phyloP scores from a whole-genome alignment of 305 asterid species.

The Fraxinus sp. region DNA sequence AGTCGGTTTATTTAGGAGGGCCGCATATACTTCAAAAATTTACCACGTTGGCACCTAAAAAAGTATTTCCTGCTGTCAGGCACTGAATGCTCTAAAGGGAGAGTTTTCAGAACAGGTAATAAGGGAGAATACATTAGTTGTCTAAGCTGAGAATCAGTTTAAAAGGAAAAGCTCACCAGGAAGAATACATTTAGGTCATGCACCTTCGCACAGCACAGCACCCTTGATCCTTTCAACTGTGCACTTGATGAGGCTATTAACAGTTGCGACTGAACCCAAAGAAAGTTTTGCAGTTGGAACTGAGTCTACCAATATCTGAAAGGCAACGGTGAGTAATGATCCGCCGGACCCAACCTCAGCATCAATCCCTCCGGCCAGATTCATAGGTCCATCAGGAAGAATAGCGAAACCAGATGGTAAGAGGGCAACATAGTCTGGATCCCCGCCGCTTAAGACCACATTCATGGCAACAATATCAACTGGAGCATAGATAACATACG shows the following conservation, averaged over 20 bases:
- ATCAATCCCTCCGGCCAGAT: slow-evolving; percentile 25
- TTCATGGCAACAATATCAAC: slow-evolving; percentile 89
- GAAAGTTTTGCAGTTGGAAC: slow-evolving; percentile 92
- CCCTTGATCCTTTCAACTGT: slow-evolving; percentile 90
- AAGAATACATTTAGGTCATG: slow-evolving; percentile 34
- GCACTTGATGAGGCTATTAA: slow-evolving; percentile 89
- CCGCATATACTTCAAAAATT: background rate
- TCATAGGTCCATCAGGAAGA: slow-evolving; percentile 68
- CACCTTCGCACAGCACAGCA: slow-evolving; percentile 58
- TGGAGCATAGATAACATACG: slow-evolving; percentile 87
- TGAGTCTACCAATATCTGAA: slow-evolving; percentile 84
- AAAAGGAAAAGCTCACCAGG: background rate
- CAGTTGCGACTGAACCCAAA: slow-evolving; percentile 88
- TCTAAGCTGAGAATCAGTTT: background rate
- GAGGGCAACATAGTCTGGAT: slow-evolving; percentile 92
- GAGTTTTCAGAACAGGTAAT: background rate
- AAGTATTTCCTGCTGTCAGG: background rate
- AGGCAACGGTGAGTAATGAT: slow-evolving; percentile 88
- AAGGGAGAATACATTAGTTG: background rate
- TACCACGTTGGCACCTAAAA: background rate
- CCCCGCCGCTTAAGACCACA: slow-evolving; percentile 85
- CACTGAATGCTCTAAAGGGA: background rate
- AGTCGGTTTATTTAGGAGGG: background rate
- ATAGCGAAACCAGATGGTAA: slow-evolving; percentile 92
- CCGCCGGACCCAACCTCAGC: slow-evolving; percentile 63